Base-by-base conservation (phyloP, 2,329 filamentous ascomycete genomes). In the Beauveria sp. region DNA sequence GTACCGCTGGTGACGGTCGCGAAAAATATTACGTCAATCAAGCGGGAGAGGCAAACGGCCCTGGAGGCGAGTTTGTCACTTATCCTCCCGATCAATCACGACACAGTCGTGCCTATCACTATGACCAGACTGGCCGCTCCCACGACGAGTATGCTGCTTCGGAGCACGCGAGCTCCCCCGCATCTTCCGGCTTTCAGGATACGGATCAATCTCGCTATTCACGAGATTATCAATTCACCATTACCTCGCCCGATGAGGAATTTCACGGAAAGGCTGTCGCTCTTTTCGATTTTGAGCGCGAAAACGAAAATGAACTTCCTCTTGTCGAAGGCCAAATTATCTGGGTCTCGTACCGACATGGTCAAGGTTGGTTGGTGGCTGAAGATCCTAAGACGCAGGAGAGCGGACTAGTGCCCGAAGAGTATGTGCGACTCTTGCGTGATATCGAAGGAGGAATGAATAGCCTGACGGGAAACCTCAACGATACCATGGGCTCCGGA, bases 211-310 rank as follows among this genome's bases (percentile, higher is more conserved):
- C 88, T 61, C 85, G 92, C 69, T 96, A 93, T 74, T 96, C 91
- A 51, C 86, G 90, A 66, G 91, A 96, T 74, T 97, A 96, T 73
- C 90, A 96, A 69, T 96, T 97, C 73, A 96, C 91, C 20, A 96
- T 96, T 68, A 93, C 91, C 18, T 96, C 91, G 16, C 92, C 93
- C 5, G 95, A 98, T 73, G 93, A 98, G 76, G 92, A 98, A 74
- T 97, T 97, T 85, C 93, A 97, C 71, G 95, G 95, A 54, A 96
- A 96, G 72, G 93, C 92, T 12, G 91, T 99, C 31, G 95, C 95
- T 7, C 80, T 99, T 24, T 99, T 96, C 72, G 93, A 97, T 72
- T 99, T 99, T 75, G 88, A 88, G 68, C 85, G 93, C 38, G 93
- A 98, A 74, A 97, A 98, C 72, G 92, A 97, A 73, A 99, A 98